A percentile compares a stretch with the other conserved stretches of the same genome.
Conservation (phyloP, 495 filamentous ascomycete species). For the Venustampulla echinocandica region DNA sequence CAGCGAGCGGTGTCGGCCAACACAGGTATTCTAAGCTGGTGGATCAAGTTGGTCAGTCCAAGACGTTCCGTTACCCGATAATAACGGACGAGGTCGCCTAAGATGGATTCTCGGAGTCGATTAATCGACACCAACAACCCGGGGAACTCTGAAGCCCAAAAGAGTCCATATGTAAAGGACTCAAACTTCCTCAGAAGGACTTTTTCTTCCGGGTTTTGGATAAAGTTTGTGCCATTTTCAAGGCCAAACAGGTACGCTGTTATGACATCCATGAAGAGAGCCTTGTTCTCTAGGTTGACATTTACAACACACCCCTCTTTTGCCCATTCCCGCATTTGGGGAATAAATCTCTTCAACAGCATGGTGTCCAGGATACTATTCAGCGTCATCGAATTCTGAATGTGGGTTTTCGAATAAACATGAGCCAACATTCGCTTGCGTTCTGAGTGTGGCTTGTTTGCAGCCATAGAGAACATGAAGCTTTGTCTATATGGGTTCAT, state of each 20-base stretch:
- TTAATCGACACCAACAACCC: not conserved
- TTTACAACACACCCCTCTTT: not conserved
- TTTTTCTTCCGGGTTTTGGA: not conserved
- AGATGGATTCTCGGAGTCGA: not conserved
- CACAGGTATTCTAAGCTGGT: not conserved
- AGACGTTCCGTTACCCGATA: not conserved
- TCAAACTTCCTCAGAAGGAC: not conserved
- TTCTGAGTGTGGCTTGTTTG: conserved; percentile 43
- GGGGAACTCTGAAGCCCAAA: not conserved
- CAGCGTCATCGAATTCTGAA: conserved; percentile 47
- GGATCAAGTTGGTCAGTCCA: not conserved
- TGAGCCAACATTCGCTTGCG: conserved; percentile 59
- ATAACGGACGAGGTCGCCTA: not conserved
- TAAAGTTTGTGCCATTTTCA: not conserved
- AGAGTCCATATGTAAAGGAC: not conserved
- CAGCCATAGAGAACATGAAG: conserved; percentile 6
- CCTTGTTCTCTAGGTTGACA: not conserved
- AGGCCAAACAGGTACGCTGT: not conserved
- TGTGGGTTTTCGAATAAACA: conserved; percentile 62
- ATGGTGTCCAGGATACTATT: conserved; percentile 45
- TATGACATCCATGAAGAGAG: not conserved
- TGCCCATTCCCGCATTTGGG: conserved; percentile 16
- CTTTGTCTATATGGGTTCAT: not conserved
- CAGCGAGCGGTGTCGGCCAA: not conserved
- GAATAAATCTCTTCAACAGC: conserved; percentile 51